Evolutionary conservation across 2,329 filamentous ascomycete species (phyloP), one percentile per base, ranked within the genome.

Genomic region (Magnaporthiopsis incrustans): DNA sequence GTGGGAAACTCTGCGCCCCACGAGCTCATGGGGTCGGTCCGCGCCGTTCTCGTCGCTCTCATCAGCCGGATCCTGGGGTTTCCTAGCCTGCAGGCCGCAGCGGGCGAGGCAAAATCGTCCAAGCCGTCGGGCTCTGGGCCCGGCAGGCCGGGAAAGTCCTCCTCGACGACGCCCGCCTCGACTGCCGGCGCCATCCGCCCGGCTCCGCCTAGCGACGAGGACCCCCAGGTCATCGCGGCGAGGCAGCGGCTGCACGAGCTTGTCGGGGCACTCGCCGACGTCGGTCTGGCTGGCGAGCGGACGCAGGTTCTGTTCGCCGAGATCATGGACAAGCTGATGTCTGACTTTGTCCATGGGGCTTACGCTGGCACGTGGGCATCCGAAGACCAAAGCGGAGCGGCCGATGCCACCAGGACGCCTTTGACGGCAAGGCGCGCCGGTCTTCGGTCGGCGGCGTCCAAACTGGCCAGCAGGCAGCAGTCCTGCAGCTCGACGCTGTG

Each of bases 251-350:
- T 90, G 60, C 74, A 85, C 35, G 72, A 79, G 57, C 74, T 91
- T 25, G 77, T 89, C 2, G 80, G 83, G 61, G 82, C 84, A 11
- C 76, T 92, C 22, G 78, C 82, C 68, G 80, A 83, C 60, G 85
- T 91, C 27, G 90, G 89, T 0, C 76, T 92, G 25, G 86, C 86
- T 1, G 88, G 88, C 32, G 86, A 90, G 69, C 80, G 78, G 61
- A 89, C 90, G 62, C 87, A 92, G 70, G 82, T 89, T 35, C 78
- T 89, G 50, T 88, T 92, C 70, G 90, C 89, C 22, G 86, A 89
- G 72, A 81, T 89, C 32, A 87, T 92, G 80, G 82, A 91, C 71
- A 76, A 77, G 50, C 79, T 88, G 65, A 86, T 92, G 79, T 81
- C 81, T 58, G 77, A 82, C 15, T 89, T 88, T 68, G 83, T 92